These are phyloP conservation scores for Catenaria anguillulae DNA, from an alignment of 371 early-diverging fungal genomes.

Conservation along the genomic window DNA sequence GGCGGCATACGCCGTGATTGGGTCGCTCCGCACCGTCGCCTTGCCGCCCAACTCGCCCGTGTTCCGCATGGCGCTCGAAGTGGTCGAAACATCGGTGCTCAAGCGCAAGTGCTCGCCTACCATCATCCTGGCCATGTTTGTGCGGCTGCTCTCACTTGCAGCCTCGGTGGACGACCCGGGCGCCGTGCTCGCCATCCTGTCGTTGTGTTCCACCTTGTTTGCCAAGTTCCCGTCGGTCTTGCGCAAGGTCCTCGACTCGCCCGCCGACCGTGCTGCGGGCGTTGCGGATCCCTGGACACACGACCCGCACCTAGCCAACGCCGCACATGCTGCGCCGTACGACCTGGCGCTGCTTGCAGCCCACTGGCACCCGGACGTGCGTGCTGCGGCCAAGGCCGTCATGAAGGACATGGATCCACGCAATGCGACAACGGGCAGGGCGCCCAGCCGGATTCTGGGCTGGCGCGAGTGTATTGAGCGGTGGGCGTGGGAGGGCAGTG, in stretches of 20 bases:
- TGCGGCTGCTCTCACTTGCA: not conserved
- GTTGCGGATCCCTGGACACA: not conserved
- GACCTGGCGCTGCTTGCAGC: not conserved
- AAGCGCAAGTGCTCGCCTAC: not conserved
- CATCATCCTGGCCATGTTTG: not conserved
- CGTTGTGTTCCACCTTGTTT: not conserved
- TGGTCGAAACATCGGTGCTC: not conserved
- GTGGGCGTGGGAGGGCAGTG: not conserved
- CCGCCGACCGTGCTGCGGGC: not conserved
- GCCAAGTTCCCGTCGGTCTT: not conserved
- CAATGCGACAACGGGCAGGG: not conserved
- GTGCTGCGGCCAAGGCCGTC: not conserved
- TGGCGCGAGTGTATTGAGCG: not conserved
- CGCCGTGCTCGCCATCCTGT: not conserved
- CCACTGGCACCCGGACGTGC: conserved; percentile 8
- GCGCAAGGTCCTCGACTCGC: not conserved
- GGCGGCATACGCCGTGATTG: not conserved
- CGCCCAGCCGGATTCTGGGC: not conserved
- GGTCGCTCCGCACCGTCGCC: not conserved
- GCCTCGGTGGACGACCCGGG: not conserved
- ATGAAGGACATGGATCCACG: not conserved
- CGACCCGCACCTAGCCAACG: conserved; percentile 2
- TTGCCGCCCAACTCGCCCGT: not conserved
- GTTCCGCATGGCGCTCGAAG: not conserved
- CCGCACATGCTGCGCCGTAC: not conserved